Evolutionary conservation across 2,329 filamentous ascomycete species (phyloP).

Genomic region (Pestalotiopsis sp.): DNA sequence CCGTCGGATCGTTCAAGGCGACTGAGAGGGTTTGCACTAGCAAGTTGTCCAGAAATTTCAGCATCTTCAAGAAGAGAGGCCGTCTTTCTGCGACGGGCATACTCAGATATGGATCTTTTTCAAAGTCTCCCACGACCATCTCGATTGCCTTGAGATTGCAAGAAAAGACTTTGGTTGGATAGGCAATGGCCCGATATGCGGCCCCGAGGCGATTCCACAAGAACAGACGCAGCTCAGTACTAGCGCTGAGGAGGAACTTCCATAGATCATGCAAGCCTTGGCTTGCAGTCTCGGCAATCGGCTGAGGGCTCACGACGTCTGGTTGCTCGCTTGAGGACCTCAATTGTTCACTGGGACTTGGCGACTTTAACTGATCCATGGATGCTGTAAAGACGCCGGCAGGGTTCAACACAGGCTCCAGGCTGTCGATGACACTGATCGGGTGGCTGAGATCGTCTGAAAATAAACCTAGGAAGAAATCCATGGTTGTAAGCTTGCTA

Average conservation of each 20-base stretch:
- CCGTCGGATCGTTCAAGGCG: slow-evolving; percentile 65
- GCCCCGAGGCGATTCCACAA: slow-evolving; percentile 91
- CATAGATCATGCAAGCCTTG: slow-evolving; percentile 75
- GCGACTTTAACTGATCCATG: slow-evolving; percentile 19
- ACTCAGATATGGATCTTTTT: slow-evolving; percentile 64
- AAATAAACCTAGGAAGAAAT: slow-evolving; percentile 92
- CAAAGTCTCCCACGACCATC: slow-evolving; percentile 69
- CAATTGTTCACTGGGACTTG: slow-evolving; percentile 20
- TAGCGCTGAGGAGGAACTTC: slow-evolving; percentile 81
- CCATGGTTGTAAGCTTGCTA: slow-evolving; percentile 90
- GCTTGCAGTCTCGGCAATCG: slow-evolving; percentile 54
- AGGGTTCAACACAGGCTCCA: slow-evolving; percentile 89
- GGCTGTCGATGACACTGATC: slow-evolving; percentile 81
- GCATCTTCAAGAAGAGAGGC: slow-evolving; percentile 70
- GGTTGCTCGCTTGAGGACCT: slow-evolving; percentile 18
- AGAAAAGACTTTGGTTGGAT: slow-evolving; percentile 84
- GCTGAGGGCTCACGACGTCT: slow-evolving; percentile 24
- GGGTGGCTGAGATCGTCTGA: slow-evolving; percentile 81
- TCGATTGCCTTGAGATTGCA: slow-evolving; percentile 87
- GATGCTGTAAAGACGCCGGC: slow-evolving; percentile 50
- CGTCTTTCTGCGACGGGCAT: slow-evolving; percentile 67
- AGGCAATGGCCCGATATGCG: slow-evolving; percentile 84
- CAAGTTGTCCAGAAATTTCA: slow-evolving; percentile 80
- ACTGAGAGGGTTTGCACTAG: slow-evolving; percentile 72
- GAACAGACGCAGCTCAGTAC: slow-evolving; percentile 80